Evolutionary conservation across 2,329 filamentous ascomycete genomes (phyloP), one percentile per base, ranked within the genome.

Genomic region (Cytospora piceicola): DNA sequence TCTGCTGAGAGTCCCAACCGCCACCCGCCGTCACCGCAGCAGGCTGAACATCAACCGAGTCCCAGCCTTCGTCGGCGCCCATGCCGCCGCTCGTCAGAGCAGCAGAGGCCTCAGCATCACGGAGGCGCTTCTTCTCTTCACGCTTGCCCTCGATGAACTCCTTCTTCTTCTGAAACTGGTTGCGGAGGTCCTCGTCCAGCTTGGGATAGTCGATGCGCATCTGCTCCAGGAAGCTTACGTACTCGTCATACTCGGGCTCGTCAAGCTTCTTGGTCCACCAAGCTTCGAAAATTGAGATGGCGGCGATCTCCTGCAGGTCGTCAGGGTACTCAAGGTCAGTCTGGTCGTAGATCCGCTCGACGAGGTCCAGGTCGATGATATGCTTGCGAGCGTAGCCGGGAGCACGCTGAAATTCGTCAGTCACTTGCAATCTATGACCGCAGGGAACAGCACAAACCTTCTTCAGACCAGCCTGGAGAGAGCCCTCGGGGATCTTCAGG

Each of bases 261-360:
- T 68, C 66, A n/a, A 68, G 51, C 46, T 59, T 60, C 49, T n/a
- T 9, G 52, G 32, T 60, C 66, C 66, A 68, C 66, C 66, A 68
- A 22, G 56, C 56, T 52, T 68, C 63, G 46, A 68, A 68, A 42
- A 68, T 66, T 42, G 63, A 66, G 7, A 65, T 65, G 52, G 63
- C 64, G 53, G 63, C 63, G n/a, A 51, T 57, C 63, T 68, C 63
- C 8, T 32, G 59, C 52, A 68, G 59, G 20, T 54, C 62, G n/a
- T 49, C 52, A 8, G 56, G 42, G n/a, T 66, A 62, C 32, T 62
- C 39, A 27, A 29, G 15, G 58, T 56, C 20, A 15, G 22, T 27
- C 27, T 66, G 55, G 34, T 62, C 59, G 34, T 63, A 66, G 22
- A 68, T 42, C 20, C 52, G 52, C 52, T 66, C 66, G 52, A 63